Conservation (phyloP, 2,329 filamentous ascomycete genomes). For the Coleophoma eucalyptorum region DNA sequence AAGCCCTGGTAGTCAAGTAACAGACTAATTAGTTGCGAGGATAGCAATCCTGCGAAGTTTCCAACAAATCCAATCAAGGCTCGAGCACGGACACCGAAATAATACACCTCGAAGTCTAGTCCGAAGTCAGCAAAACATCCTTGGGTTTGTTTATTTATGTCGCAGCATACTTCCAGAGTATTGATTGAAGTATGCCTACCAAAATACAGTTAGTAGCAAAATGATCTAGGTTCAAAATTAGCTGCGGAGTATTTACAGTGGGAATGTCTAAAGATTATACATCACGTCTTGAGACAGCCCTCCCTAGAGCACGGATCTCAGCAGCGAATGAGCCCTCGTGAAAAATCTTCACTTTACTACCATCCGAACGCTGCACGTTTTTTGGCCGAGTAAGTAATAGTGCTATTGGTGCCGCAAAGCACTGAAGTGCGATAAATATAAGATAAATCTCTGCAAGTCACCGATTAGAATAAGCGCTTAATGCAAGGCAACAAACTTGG, state of each 20-base stretch:
- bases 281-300: slow-evolving; percentile 31
- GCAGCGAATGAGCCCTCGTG: slow-evolving; percentile 52
- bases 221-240: slow-evolving; percentile 25
- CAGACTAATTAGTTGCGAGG: slow-evolving; percentile 39
- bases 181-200: slow-evolving; percentile 29
- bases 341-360: slow-evolving; percentile 42
- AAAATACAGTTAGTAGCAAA: slow-evolving; percentile 32
- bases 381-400: slow-evolving; percentile 55
- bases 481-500: slow-evolving; percentile 27
- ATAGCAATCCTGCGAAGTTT: slow-evolving; percentile 36
- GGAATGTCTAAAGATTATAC: slow-evolving; percentile 12
- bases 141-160: background rate
- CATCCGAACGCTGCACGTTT: slow-evolving; percentile 61
- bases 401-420: slow-evolving; percentile 56
- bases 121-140: too few species aligned
- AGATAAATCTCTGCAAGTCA: slow-evolving; percentile 47
- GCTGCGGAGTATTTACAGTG: background rate
- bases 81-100: slow-evolving; percentile 36
- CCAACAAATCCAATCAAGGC: slow-evolving; percentile 40
- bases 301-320: slow-evolving; percentile 38
- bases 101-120: slow-evolving; percentile 33
- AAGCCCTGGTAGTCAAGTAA: slow-evolving; percentile 39
- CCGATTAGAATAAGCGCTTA: slow-evolving; percentile 2
- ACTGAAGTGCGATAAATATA: slow-evolving; percentile 67
- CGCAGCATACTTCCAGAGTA: slow-evolving; percentile 33